Base-by-base conservation (phyloP, 1,284 basidiomycete genomes). In the Microbotryomycetes sp. region DNA sequence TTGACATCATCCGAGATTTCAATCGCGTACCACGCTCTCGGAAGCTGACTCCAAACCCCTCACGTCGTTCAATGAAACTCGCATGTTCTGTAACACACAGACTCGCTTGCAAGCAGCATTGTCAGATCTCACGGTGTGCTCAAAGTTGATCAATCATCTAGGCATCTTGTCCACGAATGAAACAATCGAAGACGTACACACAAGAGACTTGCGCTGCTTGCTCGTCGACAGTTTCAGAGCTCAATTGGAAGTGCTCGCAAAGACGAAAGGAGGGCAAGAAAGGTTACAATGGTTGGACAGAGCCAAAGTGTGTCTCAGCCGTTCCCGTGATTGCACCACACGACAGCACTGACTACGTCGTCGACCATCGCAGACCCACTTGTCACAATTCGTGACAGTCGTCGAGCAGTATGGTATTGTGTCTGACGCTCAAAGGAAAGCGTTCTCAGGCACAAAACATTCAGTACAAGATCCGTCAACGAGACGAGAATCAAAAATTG, bases 151-250 rank as follows among this genome's bases (percentile, higher is more conserved):
- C 51, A 53, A 67, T 69, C 52, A 67, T 42, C 79, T 94, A 26
- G 83, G 84, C 0, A 78, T 96, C 23, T 92, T 94, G 76, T 92
- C 89, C 59, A 79, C 86, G 7, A 96, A 96, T 73, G 92, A 97
- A 74, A 79, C 79, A 0, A 76, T 90, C 25, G 87, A 92, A 52
- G 92, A 97, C 75, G 83, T 97, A 48, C 81, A 87, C 1, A 91
- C 92, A 12, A 78, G 80, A 31, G 84, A 92, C 75, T 77, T 96
- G 53, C 79, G 86, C 9, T 96, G 91, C 76, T 81, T 96, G 57
- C 80, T 85, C 50, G 83, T 90, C 0, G 85, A 87, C 0, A 92
- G 83, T 75, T 81, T 86, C 25, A 74, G 81, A 31, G 85, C 85
- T 7, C 86, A 92, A 70, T 80, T 88, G n/a, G 82, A 86, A 70